These are phyloP conservation scores for Hepatocystis sp. DNA, from an alignment of 169 alveolate genomes.

Conservation along the genomic window DNA sequence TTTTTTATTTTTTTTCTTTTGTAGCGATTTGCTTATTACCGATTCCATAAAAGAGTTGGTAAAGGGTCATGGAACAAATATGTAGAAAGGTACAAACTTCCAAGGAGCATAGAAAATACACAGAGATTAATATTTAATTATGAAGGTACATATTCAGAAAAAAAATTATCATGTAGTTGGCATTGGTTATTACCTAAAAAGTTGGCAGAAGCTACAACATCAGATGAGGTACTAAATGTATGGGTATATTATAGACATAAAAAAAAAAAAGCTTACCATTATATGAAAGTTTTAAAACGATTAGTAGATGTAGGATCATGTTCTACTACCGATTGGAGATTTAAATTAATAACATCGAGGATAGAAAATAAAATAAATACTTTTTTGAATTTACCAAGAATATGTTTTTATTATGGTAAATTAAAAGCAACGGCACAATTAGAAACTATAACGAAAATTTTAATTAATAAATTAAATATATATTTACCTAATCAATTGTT, in stretches of 20 bases:
- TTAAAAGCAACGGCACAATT: conserved; percentile 84
- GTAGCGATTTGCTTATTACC: conserved; percentile 82
- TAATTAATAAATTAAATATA: conserved; percentile 73
- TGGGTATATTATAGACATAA: conserved; percentile 84
- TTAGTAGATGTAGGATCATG: conserved; percentile 85
- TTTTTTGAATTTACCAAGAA: conserved; percentile 83
- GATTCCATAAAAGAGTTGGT: conserved; percentile 89
- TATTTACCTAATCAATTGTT: conserved; percentile 84
- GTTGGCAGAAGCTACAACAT: conserved; percentile 86
- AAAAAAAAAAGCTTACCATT: conserved; percentile 84
- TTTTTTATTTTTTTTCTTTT: too few relatives aligned
- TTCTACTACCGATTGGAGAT: conserved; percentile 87
- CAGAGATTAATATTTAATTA: conserved; percentile 84
- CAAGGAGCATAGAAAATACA: conserved; percentile 86
- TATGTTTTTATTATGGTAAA: conserved; percentile 82
- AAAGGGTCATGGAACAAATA: conserved; percentile 87
- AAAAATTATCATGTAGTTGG: conserved; percentile 82
- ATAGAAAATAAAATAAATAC: conserved; percentile 79
- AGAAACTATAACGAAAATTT: conserved; percentile 78
- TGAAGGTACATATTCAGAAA: conserved; percentile 82
- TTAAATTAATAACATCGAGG: conserved; percentile 80
- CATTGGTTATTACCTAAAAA: conserved; percentile 84
- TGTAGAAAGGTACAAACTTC: conserved; percentile 84
- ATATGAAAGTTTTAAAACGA: conserved; percentile 82
- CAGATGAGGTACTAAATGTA: conserved; percentile 86